Base-by-base conservation (phyloP, 306 rosid species). In the Abrus precatorius region DNA sequence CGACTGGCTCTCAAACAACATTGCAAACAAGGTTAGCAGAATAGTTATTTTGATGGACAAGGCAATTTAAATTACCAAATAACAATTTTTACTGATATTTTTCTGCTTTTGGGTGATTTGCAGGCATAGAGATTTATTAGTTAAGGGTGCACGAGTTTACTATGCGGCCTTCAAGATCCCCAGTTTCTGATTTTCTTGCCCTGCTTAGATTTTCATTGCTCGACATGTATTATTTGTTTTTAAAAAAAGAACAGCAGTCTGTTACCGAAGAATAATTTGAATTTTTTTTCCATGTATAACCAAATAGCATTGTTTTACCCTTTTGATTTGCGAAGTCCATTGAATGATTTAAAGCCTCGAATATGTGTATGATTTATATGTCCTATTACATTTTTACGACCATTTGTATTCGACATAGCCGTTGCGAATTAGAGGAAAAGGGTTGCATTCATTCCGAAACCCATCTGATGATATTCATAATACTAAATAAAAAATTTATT, bases 1-100 rank as follows among this genome's bases (percentile, higher is more conserved):
- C 53, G 97, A 93, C 86, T 92, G 95, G 97, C 97, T 92, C 86
- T 90, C 97, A 80, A 92, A 88, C 92, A 92, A 90, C 83, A 92
- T 92, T 56, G 97, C 97, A 14, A 92, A 87, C 89, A 92, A 92
- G 97, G 97, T 92, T 68, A 49, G 41, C 28, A 4, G 7, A 41
- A 60, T 73, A 11, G 10, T 61, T 1, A 20, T 64, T 49, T 68
- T 50, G 41, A 59, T 9, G 6, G 28, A 69, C 12, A 33, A 14
- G 7, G 14, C 47, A 32, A 33, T 66, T 72, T 56, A 7, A 59
- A 29, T 52, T 60, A 44, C 76, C 57, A 10, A 59, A 12, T 74
- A n/a, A 10, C 29, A 59, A 13, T 38, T 49, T 20, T 66, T 6
- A 77, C 82, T 77, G 52, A 78, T 29, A 20, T 41, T 5, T 55